These are phyloP conservation scores for Zymoseptoria tritici DNA, from an alignment of 2,329 filamentous ascomycete species.

Conservation along the genomic window DNA sequence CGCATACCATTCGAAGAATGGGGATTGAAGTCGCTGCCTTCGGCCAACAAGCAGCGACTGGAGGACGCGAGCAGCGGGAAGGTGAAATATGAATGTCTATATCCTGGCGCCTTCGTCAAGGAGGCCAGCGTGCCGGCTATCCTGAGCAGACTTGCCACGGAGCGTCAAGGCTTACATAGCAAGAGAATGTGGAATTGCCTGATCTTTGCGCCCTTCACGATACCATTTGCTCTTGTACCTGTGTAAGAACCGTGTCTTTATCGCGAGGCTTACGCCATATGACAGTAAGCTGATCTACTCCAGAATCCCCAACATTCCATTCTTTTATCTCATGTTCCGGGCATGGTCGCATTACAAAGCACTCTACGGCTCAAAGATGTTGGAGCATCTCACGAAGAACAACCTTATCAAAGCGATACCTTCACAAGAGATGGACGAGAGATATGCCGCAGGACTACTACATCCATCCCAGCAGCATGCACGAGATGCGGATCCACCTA, in stretches of 20 bases:
- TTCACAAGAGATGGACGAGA: slow-evolving; percentile 61
- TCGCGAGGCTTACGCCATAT: not conserved
- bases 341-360: slow-evolving; percentile 91
- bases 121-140: slow-evolving; percentile 53
- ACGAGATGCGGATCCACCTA: slow-evolving; percentile 32
- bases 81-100: slow-evolving; percentile 50
- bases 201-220: slow-evolving; percentile 71
- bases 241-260: slow-evolving; percentile 51
- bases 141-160: slow-evolving; percentile 65
- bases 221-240: slow-evolving; percentile 76
- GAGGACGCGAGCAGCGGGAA: slow-evolving; percentile 56
- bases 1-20: slow-evolving; percentile 95
- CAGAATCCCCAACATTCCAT: slow-evolving; percentile 86
- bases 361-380: slow-evolving; percentile 71
- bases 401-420: slow-evolving; percentile 60
- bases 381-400: slow-evolving; percentile 72
- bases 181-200: slow-evolving; percentile 74
- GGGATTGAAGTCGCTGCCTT: slow-evolving; percentile 90
- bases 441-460: slow-evolving; percentile 56
- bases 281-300: slow-evolving; percentile 8
- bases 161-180: slow-evolving; percentile 71
- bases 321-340: slow-evolving; percentile 90
- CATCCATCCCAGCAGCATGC: slow-evolving; percentile 36
- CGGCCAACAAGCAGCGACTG: slow-evolving; percentile 60
- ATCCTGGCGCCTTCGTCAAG: slow-evolving; percentile 63